Percentiles rank a stretch among this genome's conserved stretches.
Conservation (phyloP, 2,329 filamentous ascomycete genomes). For the Fusarium luffae region DNA sequence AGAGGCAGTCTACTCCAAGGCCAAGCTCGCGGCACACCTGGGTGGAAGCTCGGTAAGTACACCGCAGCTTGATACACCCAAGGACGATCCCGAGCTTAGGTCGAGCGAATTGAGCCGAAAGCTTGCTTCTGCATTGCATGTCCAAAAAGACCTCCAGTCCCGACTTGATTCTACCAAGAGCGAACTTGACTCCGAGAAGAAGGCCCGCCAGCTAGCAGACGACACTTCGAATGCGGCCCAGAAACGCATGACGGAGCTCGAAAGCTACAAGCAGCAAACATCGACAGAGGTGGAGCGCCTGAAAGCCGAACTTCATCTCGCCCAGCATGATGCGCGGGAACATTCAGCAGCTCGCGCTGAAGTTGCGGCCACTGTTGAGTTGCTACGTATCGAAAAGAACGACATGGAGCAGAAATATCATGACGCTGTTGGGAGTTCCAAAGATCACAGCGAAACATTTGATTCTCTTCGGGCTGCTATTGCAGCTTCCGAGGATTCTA, state of each 20-base stretch:
- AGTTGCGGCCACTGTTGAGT: constrained; percentile 76
- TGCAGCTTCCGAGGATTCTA: constrained; percentile 80
- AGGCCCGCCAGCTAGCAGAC: constrained; percentile 84
- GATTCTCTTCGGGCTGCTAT: constrained; percentile 82
- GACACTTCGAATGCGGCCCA: constrained; percentile 87
- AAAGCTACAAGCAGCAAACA: constrained; percentile 84
- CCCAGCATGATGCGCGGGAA: constrained; percentile 81
- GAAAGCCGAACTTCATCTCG: constrained; percentile 84
- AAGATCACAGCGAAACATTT: constrained; percentile 77
- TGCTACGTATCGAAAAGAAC: constrained; percentile 87
- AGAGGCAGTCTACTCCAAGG: constrained; percentile 94
- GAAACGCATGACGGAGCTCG: constrained; percentile 84
- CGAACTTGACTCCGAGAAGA: constrained; percentile 84
- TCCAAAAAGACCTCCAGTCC: constrained; percentile 84
- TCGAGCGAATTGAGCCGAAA: constrained; percentile 81
- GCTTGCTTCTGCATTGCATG: constrained; percentile 81
- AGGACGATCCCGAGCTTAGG: constrained; percentile 66
- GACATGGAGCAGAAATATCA: constrained; percentile 77
- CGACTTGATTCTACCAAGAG: constrained; percentile 74
- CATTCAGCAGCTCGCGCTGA: constrained; percentile 82
- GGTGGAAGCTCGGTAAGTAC: constrained; percentile 72
- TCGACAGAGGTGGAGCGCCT: constrained; percentile 87
- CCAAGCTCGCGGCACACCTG: constrained; percentile 83
- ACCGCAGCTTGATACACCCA: constrained; percentile 68
- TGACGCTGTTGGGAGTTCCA: constrained; percentile 72